Percentiles rank a stretch among this genome's conserved stretches.
Evolutionary conservation across 306 rosid species (phyloP).

Genomic region (Dalbergia oliveri): DNA sequence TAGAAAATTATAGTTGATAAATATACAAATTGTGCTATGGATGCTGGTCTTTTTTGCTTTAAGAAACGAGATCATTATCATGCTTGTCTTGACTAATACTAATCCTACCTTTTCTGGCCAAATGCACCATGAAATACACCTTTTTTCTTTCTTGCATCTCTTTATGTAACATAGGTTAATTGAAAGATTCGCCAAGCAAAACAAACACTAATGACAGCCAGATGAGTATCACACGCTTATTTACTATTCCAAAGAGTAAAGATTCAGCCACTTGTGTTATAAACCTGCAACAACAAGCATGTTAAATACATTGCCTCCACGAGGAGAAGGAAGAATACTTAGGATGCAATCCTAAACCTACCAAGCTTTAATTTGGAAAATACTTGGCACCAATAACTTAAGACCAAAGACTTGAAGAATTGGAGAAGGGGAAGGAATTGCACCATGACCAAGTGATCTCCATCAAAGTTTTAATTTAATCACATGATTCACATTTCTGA

Average conservation of each 20-base stretch:
- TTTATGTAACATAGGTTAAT: not conserved
- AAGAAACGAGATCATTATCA: slow-evolving; percentile 20
- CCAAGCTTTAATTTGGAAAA: not conserved
- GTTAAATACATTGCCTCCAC: too few species aligned
- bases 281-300: not conserved
- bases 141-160: slow-evolving; percentile 5
- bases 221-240: not conserved
- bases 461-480: not conserved
- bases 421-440: not conserved
- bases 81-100: slow-evolving; percentile 3
- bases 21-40: not conserved
- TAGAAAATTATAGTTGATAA: not conserved
- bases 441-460: not conserved
- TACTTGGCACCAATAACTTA: not conserved
- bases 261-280: not conserved
- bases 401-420: not conserved
- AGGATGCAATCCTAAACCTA: not conserved
- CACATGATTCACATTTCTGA: not conserved
- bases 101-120: slow-evolving; percentile 22
- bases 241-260: not conserved
- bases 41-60: slow-evolving; percentile 5
- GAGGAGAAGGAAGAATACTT: too few species aligned
- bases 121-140: slow-evolving; percentile 19
- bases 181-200: not conserved
- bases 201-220: not conserved